These are phyloP conservation scores for Centella asiatica DNA, from an alignment of 129 eudicot genomes.

Conservation along the genomic window DNA sequence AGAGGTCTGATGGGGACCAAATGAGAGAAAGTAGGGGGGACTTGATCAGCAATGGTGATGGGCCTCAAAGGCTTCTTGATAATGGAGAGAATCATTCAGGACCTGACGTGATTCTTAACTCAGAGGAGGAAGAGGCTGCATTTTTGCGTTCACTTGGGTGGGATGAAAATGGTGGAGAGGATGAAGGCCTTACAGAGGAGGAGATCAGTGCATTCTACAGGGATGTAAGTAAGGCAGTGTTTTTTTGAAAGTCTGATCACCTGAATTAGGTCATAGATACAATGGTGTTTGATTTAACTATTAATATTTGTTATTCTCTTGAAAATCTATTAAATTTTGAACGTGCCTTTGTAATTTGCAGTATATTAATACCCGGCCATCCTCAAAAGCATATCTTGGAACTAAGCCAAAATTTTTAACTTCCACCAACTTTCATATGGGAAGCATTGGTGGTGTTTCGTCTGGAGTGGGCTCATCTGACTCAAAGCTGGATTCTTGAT, in stretches of 20 bases:
- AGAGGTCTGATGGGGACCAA: conserved; percentile 17
- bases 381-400: conserved; percentile 35
- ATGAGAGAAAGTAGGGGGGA: conserved; percentile 24
- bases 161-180: conserved; percentile 71
- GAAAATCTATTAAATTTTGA: background rate
- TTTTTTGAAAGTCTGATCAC: background rate
- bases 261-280: too few species aligned
- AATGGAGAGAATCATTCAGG: conserved; percentile 31
- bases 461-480: conserved; percentile 36
- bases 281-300: background rate
- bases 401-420: conserved; percentile 28
- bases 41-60: conserved; percentile 25
- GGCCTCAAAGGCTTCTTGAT: conserved; percentile 10
- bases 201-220: conserved; percentile 73
- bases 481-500: conserved; percentile 58
- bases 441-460: conserved; percentile 35
- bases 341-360: conserved; percentile 23
- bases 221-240: conserved; percentile 50
- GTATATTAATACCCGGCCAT: conserved; percentile 47
- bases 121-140: conserved; percentile 90
- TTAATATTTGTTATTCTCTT: background rate
- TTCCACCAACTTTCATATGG: conserved; percentile 29
- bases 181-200: conserved; percentile 84
- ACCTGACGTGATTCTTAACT: conserved; percentile 24
- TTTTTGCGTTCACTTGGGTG: conserved; percentile 81